phyloP scores from a whole-genome alignment of 352 stramenopile species.

The Thalassiosira exigua region DNA sequence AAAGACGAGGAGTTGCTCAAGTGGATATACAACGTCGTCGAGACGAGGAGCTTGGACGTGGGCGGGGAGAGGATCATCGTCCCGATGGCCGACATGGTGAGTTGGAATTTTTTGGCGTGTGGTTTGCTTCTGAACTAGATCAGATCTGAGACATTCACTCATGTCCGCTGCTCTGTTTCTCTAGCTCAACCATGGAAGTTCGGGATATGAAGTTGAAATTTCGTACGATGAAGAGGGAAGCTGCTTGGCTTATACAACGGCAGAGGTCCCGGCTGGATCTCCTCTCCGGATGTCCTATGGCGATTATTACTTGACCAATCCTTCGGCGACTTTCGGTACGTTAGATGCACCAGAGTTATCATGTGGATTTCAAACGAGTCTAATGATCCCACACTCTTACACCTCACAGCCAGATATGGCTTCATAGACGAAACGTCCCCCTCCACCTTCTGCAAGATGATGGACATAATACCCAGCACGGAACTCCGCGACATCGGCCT shows the following conservation, averaged over 20 bases:
- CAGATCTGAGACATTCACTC: too few species aligned
- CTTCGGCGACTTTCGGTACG: constrained; percentile 43
- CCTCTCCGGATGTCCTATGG: constrained; percentile 39
- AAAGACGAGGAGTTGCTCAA: constrained; percentile 40
- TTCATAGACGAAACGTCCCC: constrained; percentile 48
- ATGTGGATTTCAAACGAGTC: too few species aligned
- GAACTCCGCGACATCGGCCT: constrained; percentile 58
- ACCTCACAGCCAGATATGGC: constrained; percentile 43
- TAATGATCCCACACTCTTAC: too few species aligned
- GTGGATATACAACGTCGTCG: constrained; percentile 51
- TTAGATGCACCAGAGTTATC: too few species aligned
- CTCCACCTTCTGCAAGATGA: constrained; percentile 57
- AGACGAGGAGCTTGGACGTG: constrained; percentile 24
- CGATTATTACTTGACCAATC: constrained; percentile 48
- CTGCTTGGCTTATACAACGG: constrained; percentile 41
- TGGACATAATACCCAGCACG: constrained; percentile 52
- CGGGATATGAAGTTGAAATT: constrained; percentile 41
- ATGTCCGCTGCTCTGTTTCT: constrained; percentile 3
- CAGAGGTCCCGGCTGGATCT: constrained; percentile 42
- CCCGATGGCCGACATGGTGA: constrained; percentile 59
- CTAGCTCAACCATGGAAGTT: constrained; percentile 54
- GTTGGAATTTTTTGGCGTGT: too few species aligned
- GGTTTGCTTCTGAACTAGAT: too few species aligned
- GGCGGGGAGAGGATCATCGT: constrained; percentile 40
- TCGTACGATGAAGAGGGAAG: constrained; percentile 53